phyloP scores from a whole-genome alignment of 2,329 filamentous ascomycete species.

The Atkinsonella hypoxylon region DNA sequence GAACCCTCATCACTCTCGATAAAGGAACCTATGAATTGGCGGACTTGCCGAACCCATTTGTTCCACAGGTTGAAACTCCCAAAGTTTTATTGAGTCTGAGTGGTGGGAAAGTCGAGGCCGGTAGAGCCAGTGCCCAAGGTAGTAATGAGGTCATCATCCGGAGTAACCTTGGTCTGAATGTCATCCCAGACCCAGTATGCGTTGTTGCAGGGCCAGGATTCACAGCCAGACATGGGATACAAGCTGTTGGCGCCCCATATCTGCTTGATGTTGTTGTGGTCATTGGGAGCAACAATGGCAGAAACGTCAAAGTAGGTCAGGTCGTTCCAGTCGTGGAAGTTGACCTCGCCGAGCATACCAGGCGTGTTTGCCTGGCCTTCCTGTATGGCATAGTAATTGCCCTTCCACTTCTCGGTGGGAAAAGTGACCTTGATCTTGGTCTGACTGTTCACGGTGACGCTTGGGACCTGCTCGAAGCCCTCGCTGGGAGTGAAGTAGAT shows the following conservation, averaged over 20 bases:
- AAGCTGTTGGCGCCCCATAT: slow-evolving; percentile 32
- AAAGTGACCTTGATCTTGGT: slow-evolving; percentile 29
- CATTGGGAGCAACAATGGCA: slow-evolving; percentile 40
- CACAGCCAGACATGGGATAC: slow-evolving; percentile 36
- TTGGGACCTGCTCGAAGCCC: slow-evolving; percentile 21
- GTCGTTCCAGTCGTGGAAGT: slow-evolving; percentile 35
- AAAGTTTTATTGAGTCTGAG: background rate
- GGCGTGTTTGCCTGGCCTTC: slow-evolving; percentile 28
- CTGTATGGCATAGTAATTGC: slow-evolving; percentile 38
- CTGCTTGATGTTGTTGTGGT: slow-evolving; percentile 40
- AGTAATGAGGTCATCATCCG: slow-evolving; percentile 36
- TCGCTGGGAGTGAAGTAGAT: slow-evolving; percentile 37
- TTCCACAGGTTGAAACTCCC: background rate
- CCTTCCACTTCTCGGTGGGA: slow-evolving; percentile 29
- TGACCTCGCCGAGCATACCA: slow-evolving; percentile 42
- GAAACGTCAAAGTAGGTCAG: slow-evolving; percentile 47
- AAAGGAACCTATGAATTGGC: background rate
- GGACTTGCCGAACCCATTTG: background rate
- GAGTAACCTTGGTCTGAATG: slow-evolving; percentile 41
- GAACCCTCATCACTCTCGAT: background rate
- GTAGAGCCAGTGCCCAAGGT: slow-evolving; percentile 30
- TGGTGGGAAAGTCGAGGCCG: slow-evolving; percentile 11
- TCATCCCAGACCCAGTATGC: slow-evolving; percentile 43
- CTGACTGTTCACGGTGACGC: slow-evolving; percentile 27
- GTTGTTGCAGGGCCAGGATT: slow-evolving; percentile 38